These are phyloP conservation scores for Allium fistulosum DNA, from an alignment of 106 monocot genomes.

Conservation along the genomic window DNA sequence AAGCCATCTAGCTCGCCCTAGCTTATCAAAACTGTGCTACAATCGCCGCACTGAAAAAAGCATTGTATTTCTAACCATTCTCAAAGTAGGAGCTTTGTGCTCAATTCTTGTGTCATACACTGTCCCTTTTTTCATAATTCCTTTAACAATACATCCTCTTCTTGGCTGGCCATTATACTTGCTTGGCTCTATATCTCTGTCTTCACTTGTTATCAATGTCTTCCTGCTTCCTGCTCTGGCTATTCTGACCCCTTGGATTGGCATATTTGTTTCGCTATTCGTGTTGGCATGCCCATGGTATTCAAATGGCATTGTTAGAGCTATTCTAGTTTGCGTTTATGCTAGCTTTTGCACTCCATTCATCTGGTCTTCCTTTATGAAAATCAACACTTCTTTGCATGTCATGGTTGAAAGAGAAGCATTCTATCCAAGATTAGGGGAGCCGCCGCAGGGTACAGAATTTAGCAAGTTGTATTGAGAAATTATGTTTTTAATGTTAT, in stretches of 20 bases:
- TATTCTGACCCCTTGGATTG: slow-evolving; percentile 43
- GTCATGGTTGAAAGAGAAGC: slow-evolving; percentile 40
- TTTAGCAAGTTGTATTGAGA: slow-evolving; percentile 53
- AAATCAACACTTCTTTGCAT: slow-evolving; percentile 30
- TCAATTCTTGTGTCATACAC: slow-evolving; percentile 43
- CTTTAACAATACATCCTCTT: slow-evolving; percentile 57
- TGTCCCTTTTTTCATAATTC: slow-evolving; percentile 66
- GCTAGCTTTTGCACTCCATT: slow-evolving; percentile 41
- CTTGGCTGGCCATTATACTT: slow-evolving; percentile 67
- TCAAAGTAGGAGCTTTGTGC: slow-evolving; percentile 42
- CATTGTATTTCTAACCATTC: slow-evolving; percentile 23
- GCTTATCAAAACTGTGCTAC: slow-evolving; percentile 62
- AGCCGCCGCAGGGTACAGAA: slow-evolving; percentile 34
- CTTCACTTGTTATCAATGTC: slow-evolving; percentile 40
- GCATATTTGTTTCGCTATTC: slow-evolving; percentile 22
- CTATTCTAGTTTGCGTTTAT: slow-evolving; percentile 34
- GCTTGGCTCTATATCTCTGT: slow-evolving; percentile 36
- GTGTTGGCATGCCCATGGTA: slow-evolving; percentile 75
- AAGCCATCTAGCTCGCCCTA: slow-evolving; percentile 47
- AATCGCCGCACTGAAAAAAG: slow-evolving; percentile 50
- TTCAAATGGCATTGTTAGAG: slow-evolving; percentile 48
- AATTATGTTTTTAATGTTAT: not conserved
- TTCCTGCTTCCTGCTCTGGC: slow-evolving; percentile 45
- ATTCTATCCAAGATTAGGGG: slow-evolving; percentile 58
- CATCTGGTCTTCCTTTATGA: slow-evolving; percentile 36